Evolutionary conservation across 257 asterid genomes (phyloP), one percentile per base, ranked within the genome.

Genomic region (Fraxinus excelsior): DNA sequence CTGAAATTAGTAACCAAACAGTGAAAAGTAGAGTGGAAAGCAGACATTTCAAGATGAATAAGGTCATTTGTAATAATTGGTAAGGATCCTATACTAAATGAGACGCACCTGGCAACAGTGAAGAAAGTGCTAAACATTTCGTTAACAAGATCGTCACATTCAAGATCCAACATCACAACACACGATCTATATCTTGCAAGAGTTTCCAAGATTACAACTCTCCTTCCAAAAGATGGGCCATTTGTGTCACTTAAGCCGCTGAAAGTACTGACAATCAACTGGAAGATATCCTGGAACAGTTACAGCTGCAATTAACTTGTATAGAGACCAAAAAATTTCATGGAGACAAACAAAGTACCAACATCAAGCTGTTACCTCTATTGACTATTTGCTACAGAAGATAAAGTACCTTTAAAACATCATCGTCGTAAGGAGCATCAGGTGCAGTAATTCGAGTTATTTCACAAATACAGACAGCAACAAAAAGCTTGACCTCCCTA

Each of bases 391-490:
- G 23, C 38, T 80, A 70, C 31, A 77, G 58, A 75, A 66, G 76
- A 75, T 19, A 65, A 42, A 65, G 71, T 88, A 93, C 99, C 97
- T 94, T 96, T 67, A 96, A 79, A 72, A 88, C 74, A 80, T 90
- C 96, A 79, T 96, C 99, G 35, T 85, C 89, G 51, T 90, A 96
- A 34, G 99, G 99, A 80, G 97, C 93, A 78, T 92, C 97, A 0
- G 99, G 99, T 78, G 99, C 98, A 77, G 97, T 96, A 66, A 96
- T 94, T 80, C 99, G 89, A 79, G 97, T 94, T 80, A 96, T 96
- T 85, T 96, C 99, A 72, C 99, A 96, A 13, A 90, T 86, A 82
- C 99, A 93, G 14, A 97, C 89, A 80, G 99, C 97, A 71, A 93
- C 97, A 68, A 92, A 94, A 78, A 96, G 94, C 81, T 87, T 91